These are phyloP conservation scores for Jackrogersella multiformis DNA, from an alignment of 495 filamentous ascomycete species.

Conservation along the genomic window DNA sequence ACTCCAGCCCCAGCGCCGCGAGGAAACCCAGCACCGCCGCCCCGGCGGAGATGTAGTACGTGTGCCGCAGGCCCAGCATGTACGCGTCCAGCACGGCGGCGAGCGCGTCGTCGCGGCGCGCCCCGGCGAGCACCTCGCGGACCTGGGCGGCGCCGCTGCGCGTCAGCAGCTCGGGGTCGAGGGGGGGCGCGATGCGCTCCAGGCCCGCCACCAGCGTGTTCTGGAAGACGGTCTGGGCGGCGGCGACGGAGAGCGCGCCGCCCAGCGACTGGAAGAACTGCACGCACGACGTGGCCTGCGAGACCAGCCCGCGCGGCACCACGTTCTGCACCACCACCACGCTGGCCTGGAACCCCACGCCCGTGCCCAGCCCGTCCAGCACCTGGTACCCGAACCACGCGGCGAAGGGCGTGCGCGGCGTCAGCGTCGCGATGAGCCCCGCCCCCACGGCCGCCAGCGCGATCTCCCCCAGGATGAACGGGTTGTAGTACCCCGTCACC, in stretches of 20 bases:
- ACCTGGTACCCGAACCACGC: constrained; percentile 67
- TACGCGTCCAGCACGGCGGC: constrained; percentile 55
- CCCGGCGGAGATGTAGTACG: constrained; percentile 56
- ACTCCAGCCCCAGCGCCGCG: constrained; percentile 50
- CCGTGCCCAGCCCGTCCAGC: constrained; percentile 57
- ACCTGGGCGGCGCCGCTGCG: constrained; percentile 58
- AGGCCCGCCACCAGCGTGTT: constrained; percentile 62
- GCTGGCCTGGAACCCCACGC: constrained; percentile 54
- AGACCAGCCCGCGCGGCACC: constrained; percentile 63
- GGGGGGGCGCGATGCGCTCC: constrained; percentile 37
- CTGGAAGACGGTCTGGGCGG: constrained; percentile 72
- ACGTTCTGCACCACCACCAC: constrained; percentile 64
- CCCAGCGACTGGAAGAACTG: constrained; percentile 75
- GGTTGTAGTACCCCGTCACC: constrained; percentile 63
- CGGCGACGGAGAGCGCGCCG: constrained; percentile 73
- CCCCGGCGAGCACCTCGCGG: constrained; percentile 45
- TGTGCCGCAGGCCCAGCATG: constrained; percentile 53
- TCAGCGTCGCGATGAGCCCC: constrained; percentile 61
- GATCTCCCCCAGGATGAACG: constrained; percentile 56
- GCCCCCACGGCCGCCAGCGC: constrained; percentile 58
- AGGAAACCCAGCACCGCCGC: constrained; percentile 53
- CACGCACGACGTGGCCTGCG: constrained; percentile 70
- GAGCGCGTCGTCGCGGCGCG: constrained; percentile 47
- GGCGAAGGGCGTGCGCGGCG: constrained; percentile 52
- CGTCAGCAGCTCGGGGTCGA: constrained; percentile 52